Evolutionary conservation across 2,329 filamentous ascomycete species (phyloP), one percentile per base, ranked within the genome.

Genomic region (Blastomyces gilchristii): DNA sequence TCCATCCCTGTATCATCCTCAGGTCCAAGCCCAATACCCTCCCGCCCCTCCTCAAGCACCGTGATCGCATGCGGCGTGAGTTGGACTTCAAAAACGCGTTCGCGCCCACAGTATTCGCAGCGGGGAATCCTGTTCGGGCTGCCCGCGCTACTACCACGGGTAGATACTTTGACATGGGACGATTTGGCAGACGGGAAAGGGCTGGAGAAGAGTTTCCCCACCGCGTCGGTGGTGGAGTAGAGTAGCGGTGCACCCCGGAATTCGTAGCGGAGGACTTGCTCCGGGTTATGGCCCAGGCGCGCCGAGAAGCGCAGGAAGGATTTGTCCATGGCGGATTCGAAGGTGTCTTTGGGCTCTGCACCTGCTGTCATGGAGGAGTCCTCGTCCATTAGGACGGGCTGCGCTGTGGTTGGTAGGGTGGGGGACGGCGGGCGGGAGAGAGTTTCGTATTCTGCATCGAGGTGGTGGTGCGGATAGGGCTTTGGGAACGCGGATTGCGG

Each of bases 401-500:
- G 80, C 45, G 81, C 76, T 62, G 78, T 78, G 39, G 78, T 74
- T 50, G 78, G 79, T 45, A 77, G 72, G 3, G 77, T 81, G 53
- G 82, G 81, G 39, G 76, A 75, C 0, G 83, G 82, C 2, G 69
- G 76, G 11, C 76, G 76, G 68, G 85, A 90, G 34, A 97, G 83
- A 3, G 88, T 89, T 75, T 99, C 94, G 76, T 90, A 96, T 71
- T 96, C 93, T 60, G 93, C 93, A 69, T 97, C 94, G 54, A 93
- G 85, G 78, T 91, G 90, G 71, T 88, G 89, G 39, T 83, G 78
- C 0, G 90, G 88, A 75, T 92, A 97, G 0, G 91, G 80, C 1
- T 80, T 65, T 0, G 90, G 89, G 68, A 89, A 87, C 0, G 81
- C 76, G 1, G 84, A 80, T 49, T 80, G 77, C 14, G 82, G 72